A percentile compares a stretch with the other conserved stretches of the same genome.
Evolutionary conservation across 768 basidiomycete species (phyloP).

Genomic region (Mrakia blollopis): DNA sequence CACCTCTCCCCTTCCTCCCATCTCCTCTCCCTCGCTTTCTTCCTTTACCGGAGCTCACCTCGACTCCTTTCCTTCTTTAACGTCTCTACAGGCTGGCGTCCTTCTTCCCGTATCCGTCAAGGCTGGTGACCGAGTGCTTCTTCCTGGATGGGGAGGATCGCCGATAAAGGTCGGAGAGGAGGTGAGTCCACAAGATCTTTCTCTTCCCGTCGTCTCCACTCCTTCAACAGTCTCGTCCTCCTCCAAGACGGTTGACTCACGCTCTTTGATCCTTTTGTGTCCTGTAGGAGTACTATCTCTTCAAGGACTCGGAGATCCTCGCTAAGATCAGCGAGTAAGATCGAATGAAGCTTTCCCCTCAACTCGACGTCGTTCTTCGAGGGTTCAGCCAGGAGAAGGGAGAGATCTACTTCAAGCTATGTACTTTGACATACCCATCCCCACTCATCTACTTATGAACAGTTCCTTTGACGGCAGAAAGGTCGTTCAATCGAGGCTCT

Average conservation of each 20-base stretch:
- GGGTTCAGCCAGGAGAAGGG: not conserved
- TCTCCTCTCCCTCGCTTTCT: not conserved
- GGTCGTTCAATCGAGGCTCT: too few species aligned
- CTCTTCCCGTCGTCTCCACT: slow-evolving; percentile 10
- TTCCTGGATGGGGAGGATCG: slow-evolving; percentile 96
- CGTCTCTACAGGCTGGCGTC: slow-evolving; percentile 54
- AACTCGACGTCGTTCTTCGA: not conserved
- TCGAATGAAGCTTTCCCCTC: not conserved
- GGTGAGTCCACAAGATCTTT: slow-evolving; percentile 51
- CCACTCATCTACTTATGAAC: too few species aligned
- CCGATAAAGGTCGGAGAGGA: slow-evolving; percentile 95
- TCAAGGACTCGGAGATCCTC: slow-evolving; percentile 90
- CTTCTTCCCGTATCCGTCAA: slow-evolving; percentile 70
- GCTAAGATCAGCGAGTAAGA: slow-evolving; percentile 54
- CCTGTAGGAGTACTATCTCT: slow-evolving; percentile 84
- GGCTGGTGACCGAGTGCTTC: slow-evolving; percentile 83
- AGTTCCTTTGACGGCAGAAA: too few species aligned
- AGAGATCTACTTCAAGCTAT: not conserved
- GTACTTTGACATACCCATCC: too few species aligned
- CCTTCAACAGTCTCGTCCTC: too few species aligned
- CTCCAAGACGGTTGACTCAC: not conserved
- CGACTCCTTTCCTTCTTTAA: not conserved
- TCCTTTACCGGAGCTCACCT: not conserved
- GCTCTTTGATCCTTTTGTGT: not conserved
- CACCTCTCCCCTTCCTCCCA: too few species aligned